Conservation (phyloP, 352 stramenopile genomes). For the Phytopythium aichiense region DNA sequence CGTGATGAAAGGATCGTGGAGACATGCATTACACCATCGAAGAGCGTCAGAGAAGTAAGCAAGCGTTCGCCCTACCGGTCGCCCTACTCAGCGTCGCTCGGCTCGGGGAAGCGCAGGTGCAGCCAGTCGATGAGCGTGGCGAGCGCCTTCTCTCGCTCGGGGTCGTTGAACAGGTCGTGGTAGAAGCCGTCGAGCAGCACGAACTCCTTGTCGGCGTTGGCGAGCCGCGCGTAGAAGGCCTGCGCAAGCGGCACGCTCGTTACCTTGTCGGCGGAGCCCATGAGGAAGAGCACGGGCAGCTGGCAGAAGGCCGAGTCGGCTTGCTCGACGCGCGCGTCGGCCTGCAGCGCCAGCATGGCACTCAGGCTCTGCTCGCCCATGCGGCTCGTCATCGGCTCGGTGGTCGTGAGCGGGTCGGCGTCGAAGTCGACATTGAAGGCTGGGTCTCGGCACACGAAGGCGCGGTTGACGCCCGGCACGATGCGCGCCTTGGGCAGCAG, state of each 20-base stretch:
- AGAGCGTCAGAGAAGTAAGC: too few species aligned
- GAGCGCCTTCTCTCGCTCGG: constrained; percentile 49
- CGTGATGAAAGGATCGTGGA: too few species aligned
- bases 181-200: constrained; percentile 47
- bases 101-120: constrained; percentile 23
- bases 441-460: constrained; percentile 21
- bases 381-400: constrained; percentile 33
- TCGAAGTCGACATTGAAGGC: constrained; percentile 24
- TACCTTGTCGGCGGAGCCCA: constrained; percentile 46
- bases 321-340: constrained; percentile 26
- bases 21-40: too few species aligned
- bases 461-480: constrained; percentile 23
- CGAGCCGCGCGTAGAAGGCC: constrained; percentile 37
- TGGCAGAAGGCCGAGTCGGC: constrained; percentile 24
- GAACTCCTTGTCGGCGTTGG: constrained; percentile 52
- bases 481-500: constrained; percentile 20
- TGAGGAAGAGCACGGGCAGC: constrained; percentile 28
- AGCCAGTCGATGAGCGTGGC: constrained; percentile 42
- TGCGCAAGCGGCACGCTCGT: constrained; percentile 40
- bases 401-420: constrained; percentile 26
- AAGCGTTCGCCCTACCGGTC: too few species aligned
- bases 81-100: neutral
- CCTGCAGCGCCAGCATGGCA: constrained; percentile 31
- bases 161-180: constrained; percentile 62
- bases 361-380: constrained; percentile 36